phyloP scores from a whole-genome alignment of 2,329 filamentous ascomycete genomes.

The Alternaria metachromatica region DNA sequence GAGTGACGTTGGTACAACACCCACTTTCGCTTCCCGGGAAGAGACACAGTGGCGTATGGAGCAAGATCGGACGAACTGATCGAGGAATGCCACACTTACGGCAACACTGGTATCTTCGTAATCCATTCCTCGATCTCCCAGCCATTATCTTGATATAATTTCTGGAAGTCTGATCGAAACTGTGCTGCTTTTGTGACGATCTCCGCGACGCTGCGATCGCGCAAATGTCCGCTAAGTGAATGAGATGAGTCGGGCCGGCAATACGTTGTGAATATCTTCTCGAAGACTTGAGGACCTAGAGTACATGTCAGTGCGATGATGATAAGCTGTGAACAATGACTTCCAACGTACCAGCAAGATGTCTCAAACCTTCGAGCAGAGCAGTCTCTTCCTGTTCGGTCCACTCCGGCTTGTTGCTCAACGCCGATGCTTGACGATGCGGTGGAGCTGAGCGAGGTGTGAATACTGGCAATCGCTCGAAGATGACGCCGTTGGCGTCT shows the following conservation, averaged over 20 bases:
- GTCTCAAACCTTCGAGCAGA: constrained; percentile 40
- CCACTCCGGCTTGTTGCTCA: constrained; percentile 36
- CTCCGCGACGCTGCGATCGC: constrained; percentile 38
- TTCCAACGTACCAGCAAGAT: constrained; percentile 31
- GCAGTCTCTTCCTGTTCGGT: constrained; percentile 37
- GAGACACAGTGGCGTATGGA: too few relatives aligned
- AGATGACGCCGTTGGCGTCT: constrained; percentile 50
- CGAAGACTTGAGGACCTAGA: constrained; percentile 33
- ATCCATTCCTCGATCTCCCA: constrained; percentile 38
- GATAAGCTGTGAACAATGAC: background rate
- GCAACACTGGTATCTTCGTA: constrained; percentile 32
- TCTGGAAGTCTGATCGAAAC: constrained; percentile 24
- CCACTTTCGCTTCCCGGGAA: too few relatives aligned
- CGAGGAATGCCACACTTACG: constrained; percentile 3
- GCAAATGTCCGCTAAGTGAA: constrained; percentile 22
- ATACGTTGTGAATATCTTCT: constrained; percentile 35
- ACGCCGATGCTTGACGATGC: constrained; percentile 10
- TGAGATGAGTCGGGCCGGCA: constrained; percentile 24
- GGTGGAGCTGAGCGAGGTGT: constrained; percentile 37
- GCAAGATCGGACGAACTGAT: too few relatives aligned
- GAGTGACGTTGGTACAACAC: background rate
- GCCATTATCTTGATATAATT: constrained; percentile 20
- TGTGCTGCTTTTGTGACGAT: constrained; percentile 33
- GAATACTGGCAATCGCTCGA: constrained; percentile 50
- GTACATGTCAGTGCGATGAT: background rate